Percentiles rank a stretch among this genome's conserved stretches.
Evolutionary conservation across 805 yeast genomes (phyloP).

Genomic region (Candida sithepensis): DNA sequence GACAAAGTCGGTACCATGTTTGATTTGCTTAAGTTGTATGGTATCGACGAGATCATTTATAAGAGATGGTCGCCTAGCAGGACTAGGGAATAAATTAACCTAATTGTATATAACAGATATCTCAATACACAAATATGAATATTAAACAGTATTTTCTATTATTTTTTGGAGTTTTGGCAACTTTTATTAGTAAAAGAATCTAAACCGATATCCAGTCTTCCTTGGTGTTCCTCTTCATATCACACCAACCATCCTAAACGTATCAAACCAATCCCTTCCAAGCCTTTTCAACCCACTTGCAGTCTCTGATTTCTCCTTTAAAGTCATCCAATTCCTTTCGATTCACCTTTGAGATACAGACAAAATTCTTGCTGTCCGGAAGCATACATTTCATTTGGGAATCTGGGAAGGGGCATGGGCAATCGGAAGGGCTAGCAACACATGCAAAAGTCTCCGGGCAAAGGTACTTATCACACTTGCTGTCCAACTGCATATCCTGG

Average conservation of each 20-base stretch:
- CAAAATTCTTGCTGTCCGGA: constrained; percentile 60
- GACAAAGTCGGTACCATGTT: constrained; percentile 14
- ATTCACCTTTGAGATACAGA: constrained; percentile 83
- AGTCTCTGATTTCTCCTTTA: constrained; percentile 60
- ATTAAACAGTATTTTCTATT: neutral
- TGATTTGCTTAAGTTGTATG: constrained; percentile 39
- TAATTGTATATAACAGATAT: neutral
- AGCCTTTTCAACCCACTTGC: constrained; percentile 80
- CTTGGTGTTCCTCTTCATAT: too few species aligned
- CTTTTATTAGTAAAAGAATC: neutral
- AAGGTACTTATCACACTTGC: constrained; percentile 59
- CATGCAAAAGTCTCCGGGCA: constrained; percentile 85
- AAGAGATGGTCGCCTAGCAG: constrained; percentile 84
- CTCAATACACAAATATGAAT: neutral
- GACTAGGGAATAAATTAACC: constrained; percentile 58
- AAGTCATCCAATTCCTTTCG: constrained; percentile 25
- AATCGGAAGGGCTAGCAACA: constrained; percentile 62
- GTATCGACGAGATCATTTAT: constrained; percentile 63
- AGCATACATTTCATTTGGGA: constrained; percentile 78
- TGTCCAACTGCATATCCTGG: constrained; percentile 36
- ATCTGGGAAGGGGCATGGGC: constrained; percentile 89
- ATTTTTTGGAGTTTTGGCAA: neutral
- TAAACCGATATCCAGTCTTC: too few species aligned
- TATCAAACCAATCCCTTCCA: constrained; percentile 51
- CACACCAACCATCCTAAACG: too few species aligned